Conservation (phyloP, 371 early-diverging fungal genomes). For the Funneliformis caledonium region DNA sequence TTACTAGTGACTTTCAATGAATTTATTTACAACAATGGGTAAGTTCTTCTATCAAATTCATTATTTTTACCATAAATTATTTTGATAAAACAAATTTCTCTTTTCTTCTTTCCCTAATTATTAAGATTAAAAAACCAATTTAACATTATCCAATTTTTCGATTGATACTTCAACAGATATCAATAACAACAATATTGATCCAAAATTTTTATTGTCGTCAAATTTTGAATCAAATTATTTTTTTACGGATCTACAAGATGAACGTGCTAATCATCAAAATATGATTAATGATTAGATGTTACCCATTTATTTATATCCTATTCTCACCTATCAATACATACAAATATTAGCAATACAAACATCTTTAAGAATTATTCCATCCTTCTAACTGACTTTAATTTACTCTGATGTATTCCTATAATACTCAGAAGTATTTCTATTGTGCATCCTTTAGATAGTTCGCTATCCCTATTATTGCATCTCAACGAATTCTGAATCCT, state of each 20-base stretch:
- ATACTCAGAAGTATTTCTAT: not conserved
- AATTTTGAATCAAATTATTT: not conserved
- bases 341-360: not conserved
- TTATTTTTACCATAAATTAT: not conserved
- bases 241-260: not conserved
- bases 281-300: constrained; percentile 15
- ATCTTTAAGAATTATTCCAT: not conserved
- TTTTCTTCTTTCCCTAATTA: not conserved
- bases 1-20: not conserved
- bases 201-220: not conserved
- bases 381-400: not conserved
- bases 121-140: not conserved
- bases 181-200: not conserved
- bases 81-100: not conserved
- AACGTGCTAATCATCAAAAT: not conserved
- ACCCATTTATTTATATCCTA: not conserved
- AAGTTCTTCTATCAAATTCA: not conserved
- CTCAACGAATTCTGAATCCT: no score
- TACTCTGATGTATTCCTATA: not conserved
- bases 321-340: not conserved
- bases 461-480: not conserved
- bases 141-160: not conserved
- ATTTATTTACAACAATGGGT: not conserved
- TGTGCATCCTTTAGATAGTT: not conserved
- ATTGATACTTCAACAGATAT: not conserved